These are phyloP conservation scores for Zymoseptoria passerinii DNA, from an alignment of 2,329 filamentous ascomycete genomes.

Conservation along the genomic window DNA sequence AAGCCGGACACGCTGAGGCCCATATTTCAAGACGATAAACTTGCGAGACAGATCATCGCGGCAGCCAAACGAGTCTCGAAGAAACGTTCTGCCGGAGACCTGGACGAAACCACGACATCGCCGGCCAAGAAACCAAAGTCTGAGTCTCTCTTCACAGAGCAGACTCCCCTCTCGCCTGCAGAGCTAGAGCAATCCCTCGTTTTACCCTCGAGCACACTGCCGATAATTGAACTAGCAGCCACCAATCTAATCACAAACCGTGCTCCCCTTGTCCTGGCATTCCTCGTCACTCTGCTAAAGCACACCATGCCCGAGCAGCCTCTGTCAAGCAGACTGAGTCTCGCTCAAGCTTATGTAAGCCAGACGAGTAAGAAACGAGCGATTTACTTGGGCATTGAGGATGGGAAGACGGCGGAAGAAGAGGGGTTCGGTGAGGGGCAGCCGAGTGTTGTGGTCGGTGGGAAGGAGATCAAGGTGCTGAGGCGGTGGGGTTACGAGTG, in stretches of 20 bases:
- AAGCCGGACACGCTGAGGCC: conserved; percentile 36
- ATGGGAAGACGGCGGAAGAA: conserved; percentile 55
- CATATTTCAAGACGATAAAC: conserved; percentile 45
- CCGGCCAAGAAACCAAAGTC: conserved; percentile 32
- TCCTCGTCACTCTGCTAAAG: conserved; percentile 63
- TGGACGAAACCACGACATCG: conserved; percentile 22
- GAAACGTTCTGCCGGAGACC: conserved; percentile 42
- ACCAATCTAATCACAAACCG: conserved; percentile 64
- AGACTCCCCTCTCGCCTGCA: conserved; percentile 34
- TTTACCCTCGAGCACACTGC: conserved; percentile 46
- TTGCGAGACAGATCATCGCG: conserved; percentile 48
- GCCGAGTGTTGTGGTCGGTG: conserved; percentile 63
- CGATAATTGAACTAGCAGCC: conserved; percentile 52
- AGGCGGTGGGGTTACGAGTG: conserved; percentile 69
- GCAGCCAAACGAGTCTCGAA: conserved; percentile 50
- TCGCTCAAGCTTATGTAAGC: conserved; percentile 77
- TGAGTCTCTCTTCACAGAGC: conserved; percentile 25
- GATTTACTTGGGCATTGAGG: conserved; percentile 62
- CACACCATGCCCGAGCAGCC: conserved; percentile 83
- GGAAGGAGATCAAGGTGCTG: conserved; percentile 64
- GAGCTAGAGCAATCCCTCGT: conserved; percentile 56
- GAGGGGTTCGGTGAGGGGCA: conserved; percentile 69
- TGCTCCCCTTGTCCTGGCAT: conserved; percentile 73
- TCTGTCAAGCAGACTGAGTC: conserved; percentile 69
- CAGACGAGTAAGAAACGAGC: conserved; percentile 73